A percentile compares a stretch with the other conserved stretches of the same genome.
These are phyloP conservation scores for Ananas comosus DNA, from an alignment of 176 grass and related monocot species.

Conservation along the genomic window DNA sequence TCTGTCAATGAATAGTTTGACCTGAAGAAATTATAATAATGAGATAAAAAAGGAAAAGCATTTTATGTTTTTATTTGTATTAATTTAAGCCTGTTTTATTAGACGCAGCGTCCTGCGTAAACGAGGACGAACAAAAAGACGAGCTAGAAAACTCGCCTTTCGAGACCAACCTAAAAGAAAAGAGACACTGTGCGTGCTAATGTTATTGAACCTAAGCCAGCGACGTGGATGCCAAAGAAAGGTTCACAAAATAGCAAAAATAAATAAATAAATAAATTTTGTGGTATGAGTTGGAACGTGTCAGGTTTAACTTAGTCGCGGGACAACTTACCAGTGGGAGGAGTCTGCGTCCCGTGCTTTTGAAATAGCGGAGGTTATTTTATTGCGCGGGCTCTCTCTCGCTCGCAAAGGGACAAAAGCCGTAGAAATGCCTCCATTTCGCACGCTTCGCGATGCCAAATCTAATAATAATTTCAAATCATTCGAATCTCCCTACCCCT, in stretches of 20 bases:
- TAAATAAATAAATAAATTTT: not conserved
- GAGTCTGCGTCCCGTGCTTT: not conserved
- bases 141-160: too few relatives aligned
- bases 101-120: too few relatives aligned
- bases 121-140: too few relatives aligned
- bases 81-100: too few relatives aligned
- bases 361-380: not conserved
- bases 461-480: slow-evolving; percentile 32
- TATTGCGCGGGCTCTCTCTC: not conserved
- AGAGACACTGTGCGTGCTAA: too few relatives aligned
- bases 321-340: not conserved
- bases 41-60: too few relatives aligned
- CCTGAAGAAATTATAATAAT: too few relatives aligned
- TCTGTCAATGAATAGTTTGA: too few relatives aligned
- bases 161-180: too few relatives aligned
- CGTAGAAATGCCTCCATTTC: not conserved
- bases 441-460: slow-evolving; percentile 36
- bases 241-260: not conserved
- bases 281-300: too few relatives aligned
- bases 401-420: not conserved
- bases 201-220: slow-evolving; percentile 4
- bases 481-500: slow-evolving; percentile 3
- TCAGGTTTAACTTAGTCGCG: not conserved
- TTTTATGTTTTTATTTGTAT: too few relatives aligned
- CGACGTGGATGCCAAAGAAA: slow-evolving; percentile 1